Conservation (phyloP, 345 rosid species). For the Bruguiera gymnorhiza region DNA sequence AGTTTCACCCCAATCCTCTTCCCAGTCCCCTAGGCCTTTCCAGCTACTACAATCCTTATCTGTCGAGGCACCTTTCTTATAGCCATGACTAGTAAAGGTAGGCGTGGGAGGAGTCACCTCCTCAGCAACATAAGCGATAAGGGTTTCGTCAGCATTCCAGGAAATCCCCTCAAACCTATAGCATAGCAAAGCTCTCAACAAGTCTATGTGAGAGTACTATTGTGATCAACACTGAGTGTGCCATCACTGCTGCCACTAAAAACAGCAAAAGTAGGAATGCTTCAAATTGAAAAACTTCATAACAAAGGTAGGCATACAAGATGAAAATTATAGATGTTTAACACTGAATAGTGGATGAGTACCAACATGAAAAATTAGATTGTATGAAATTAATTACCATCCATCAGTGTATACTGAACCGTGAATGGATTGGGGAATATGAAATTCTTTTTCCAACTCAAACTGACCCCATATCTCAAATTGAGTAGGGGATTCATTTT, state of each 20-base stretch:
- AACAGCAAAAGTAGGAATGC: not conserved
- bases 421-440: constrained; percentile 69
- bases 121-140: constrained; percentile 81
- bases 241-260: not conserved
- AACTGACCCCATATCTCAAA: constrained; percentile 83
- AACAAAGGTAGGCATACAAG: not conserved
- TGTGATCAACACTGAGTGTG: not conserved
- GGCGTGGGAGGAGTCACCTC: constrained; percentile 64
- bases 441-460: constrained; percentile 78
- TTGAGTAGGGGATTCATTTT: constrained; percentile 69
- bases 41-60: constrained; percentile 68
- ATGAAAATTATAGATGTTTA: not conserved
- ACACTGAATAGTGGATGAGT: not conserved
- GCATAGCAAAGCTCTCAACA: constrained; percentile 18
- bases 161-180: constrained; percentile 94
- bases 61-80: constrained; percentile 43
- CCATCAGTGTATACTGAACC: constrained; percentile 80
- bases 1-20: constrained; percentile 97
- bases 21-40: constrained; percentile 98
- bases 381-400: constrained; percentile 46
- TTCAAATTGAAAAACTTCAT: constrained; percentile 9
- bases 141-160: constrained; percentile 80
- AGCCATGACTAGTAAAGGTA: constrained; percentile 53
- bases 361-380: constrained; percentile 8
- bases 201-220: not conserved